Percentiles rank a stretch among this genome's conserved stretches.
Evolutionary conservation across 2,329 filamentous ascomycete species (phyloP).

Genomic region (Allantophomopsis lycopodina): DNA sequence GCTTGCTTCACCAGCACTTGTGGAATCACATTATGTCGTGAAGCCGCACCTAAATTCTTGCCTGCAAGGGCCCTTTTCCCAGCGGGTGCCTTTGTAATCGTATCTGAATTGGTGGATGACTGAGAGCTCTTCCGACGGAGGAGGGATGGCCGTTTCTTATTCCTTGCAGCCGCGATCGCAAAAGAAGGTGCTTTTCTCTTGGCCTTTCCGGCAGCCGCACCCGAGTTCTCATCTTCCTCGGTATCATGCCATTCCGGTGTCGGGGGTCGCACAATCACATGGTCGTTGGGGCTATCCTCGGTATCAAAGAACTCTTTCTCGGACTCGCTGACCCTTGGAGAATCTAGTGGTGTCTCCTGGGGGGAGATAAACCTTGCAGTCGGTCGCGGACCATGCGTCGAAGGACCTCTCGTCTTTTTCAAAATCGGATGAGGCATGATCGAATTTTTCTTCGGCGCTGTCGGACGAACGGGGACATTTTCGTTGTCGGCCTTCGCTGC

Average conservation of each 20-base stretch:
- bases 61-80: no score
- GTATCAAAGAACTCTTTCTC: conserved; percentile 21
- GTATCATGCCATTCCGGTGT: conserved; percentile 6
- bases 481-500: no score
- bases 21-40: no score
- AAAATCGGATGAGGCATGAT: conserved; percentile 37
- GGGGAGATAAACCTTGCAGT: conserved; percentile 48
- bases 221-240: not conserved
- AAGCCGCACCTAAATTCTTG: no score
- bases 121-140: conserved; percentile 32
- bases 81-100: not conserved
- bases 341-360: conserved; percentile 16
- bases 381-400: conserved; percentile 36
- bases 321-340: conserved; percentile 21
- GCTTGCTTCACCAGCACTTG: no score
- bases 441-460: conserved; percentile 22
- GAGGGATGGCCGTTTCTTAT: conserved; percentile 31
- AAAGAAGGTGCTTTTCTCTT: conserved; percentile 22
- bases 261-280: conserved; percentile 13
- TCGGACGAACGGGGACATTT: no score
- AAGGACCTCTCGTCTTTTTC: conserved; percentile 42
- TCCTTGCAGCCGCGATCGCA: conserved; percentile 25
- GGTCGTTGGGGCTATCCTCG: conserved; percentile 24
- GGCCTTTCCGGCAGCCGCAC: conserved; percentile 1
- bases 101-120: conserved; percentile 5